Conservation (phyloP, 441 rosid genomes). For the Erodium moschatum region DNA sequence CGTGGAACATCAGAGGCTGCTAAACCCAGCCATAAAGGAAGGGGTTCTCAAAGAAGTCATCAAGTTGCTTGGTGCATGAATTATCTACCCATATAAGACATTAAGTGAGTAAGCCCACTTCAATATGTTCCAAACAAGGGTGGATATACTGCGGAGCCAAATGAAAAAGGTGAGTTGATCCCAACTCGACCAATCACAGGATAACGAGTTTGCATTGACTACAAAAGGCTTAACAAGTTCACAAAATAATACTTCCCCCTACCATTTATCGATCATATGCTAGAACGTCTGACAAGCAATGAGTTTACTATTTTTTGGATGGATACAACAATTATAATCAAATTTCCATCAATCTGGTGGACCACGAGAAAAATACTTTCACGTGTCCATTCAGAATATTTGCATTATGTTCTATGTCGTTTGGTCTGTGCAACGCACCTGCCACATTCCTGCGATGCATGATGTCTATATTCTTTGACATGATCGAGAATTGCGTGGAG, state of each 20-base stretch:
- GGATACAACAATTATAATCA: background rate
- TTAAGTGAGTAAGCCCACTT: no score
- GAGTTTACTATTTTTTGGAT: background rate
- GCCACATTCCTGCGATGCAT: slow-evolving; percentile 11
- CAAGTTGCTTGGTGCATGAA: no score
- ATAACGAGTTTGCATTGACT: slow-evolving; percentile 7
- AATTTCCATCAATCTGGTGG: no score
- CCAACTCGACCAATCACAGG: background rate
- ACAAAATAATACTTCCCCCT: background rate
- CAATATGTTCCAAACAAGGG: background rate
- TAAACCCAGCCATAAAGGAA: no score
- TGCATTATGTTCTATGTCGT: slow-evolving; percentile 7
- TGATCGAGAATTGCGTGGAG: background rate
- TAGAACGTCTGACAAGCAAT: background rate
- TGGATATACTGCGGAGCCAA: background rate
- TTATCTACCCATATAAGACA: no score
- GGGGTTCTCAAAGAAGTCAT: no score
- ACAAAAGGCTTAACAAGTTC: background rate
- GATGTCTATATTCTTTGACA: background rate
- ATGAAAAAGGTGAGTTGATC: background rate
- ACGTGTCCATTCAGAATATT: slow-evolving; percentile 3
- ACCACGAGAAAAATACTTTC: background rate
- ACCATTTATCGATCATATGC: background rate
- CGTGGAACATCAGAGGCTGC: no score
- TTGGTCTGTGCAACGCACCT: slow-evolving; percentile 17